phyloP scores from a whole-genome alignment of 768 basidiomycete species.

The Wakefieldia striispora region DNA sequence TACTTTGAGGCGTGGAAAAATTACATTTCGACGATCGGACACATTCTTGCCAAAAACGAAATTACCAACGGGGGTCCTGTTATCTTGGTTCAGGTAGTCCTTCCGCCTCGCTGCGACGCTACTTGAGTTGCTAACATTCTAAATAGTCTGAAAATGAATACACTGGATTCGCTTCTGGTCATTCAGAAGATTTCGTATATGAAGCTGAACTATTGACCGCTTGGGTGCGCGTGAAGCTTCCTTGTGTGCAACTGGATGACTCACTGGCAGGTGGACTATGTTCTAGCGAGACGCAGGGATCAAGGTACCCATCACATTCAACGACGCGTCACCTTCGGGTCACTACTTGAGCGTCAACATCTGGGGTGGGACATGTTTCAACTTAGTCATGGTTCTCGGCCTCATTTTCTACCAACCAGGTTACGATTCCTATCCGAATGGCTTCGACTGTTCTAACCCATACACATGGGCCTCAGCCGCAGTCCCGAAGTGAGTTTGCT shows the following conservation, averaged over 20 bases:
- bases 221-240: conserved; percentile 14
- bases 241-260: not conserved
- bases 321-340: conserved; percentile 46
- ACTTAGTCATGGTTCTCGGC: not conserved
- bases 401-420: conserved; percentile 8
- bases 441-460: conserved; percentile 53
- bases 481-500: conserved; percentile 36
- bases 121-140: not conserved
- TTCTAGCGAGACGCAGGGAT: conserved; percentile 42
- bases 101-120: conserved; percentile 30
- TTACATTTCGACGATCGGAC: conserved; percentile 50
- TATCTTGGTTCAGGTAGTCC: conserved; percentile 31
- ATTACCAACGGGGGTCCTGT: conserved; percentile 61
- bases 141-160: conserved; percentile 55
- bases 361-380: conserved; percentile 37
- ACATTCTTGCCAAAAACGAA: conserved; percentile 52
- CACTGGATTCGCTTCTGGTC: conserved; percentile 34
- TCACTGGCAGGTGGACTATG: conserved; percentile 4
- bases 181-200: conserved; percentile 44
- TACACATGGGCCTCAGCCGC: conserved; percentile 42
- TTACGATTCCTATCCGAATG: conserved; percentile 42
- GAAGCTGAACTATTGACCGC: conserved; percentile 34
- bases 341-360: conserved; percentile 46
- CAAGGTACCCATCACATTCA: conserved; percentile 46
- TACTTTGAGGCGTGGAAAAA: conserved; percentile 53